phyloP scores from a whole-genome alignment of 2,329 filamentous ascomycete genomes.

The Botryotinia convoluta region DNA sequence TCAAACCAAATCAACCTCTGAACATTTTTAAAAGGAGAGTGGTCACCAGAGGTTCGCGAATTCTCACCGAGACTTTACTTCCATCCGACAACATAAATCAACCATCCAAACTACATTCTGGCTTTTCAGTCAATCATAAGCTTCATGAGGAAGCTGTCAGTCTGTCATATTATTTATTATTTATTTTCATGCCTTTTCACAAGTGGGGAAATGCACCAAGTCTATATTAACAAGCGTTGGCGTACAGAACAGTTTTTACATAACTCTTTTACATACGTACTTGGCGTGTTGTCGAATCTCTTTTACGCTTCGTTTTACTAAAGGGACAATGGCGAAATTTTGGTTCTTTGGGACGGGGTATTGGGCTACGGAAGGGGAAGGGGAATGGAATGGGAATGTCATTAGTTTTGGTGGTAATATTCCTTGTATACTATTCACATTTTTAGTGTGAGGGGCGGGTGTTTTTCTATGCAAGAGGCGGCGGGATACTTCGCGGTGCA shows the following conservation, averaged over 20 bases:
- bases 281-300: neutral
- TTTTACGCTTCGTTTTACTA: neutral
- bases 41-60: neutral
- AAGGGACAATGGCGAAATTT: constrained; percentile 9
- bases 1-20: neutral
- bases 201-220: constrained; percentile 3
- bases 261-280: constrained; percentile 1
- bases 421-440: constrained; percentile 14
- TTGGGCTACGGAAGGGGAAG: neutral
- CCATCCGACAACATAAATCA: neutral
- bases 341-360: neutral
- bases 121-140: neutral
- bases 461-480: neutral
- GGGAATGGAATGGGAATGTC: neutral
- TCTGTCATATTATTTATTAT: constrained; percentile 5
- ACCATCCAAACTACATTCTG: neutral
- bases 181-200: constrained; percentile 8
- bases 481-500: neutral
- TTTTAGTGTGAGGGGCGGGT: neutral
- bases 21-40: neutral
- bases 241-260: constrained; percentile 9
- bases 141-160: constrained; percentile 4
- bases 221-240: constrained; percentile 13
- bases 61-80: neutral
- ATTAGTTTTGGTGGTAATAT: constrained; percentile 13